Base-by-base conservation (phyloP, 768 basidiomycete species). In the Lentinula sp. region DNA sequence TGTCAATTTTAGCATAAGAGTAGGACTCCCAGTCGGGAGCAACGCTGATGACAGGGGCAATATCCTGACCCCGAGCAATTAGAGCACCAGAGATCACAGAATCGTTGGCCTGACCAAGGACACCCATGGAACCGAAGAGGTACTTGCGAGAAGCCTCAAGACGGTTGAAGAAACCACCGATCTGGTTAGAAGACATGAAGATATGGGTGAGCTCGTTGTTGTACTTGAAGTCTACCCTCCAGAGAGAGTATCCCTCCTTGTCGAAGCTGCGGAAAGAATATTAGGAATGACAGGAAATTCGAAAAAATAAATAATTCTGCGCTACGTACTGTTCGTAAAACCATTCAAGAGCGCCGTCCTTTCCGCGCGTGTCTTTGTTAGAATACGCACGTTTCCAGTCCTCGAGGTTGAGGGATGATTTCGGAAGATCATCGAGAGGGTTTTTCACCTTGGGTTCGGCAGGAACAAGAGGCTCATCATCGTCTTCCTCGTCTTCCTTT, bases 321-420 rank as follows among this genome's bases (percentile, higher is more conserved):
- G 46, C 18, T 7, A 77, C 89, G 60, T 67, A 95, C 93, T 97
- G 87, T 74, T 93, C 73, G 80, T 97, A 95, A 85, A 99, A 89
- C 97, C 96, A 98, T 74, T 97, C 93, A 42, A 99, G 68, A 54
- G 93, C 74, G 64, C 91, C 95, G 48, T 74, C 85, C 16, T 89
- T 66, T 40, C 91, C 93, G 59, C 91, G 87, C 40, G 95, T 98
- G n/a, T 98, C 94, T 74, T 89, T 87, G 88, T 98, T 98, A 69
- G 95, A 97, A 81, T 98, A 99, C 49, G 91, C 89, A 49, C 93
- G 88, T 75, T 98, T 98, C 94, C 93, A 97, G 76, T 98, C 94
- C 74, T 96, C 91, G 60, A 94, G 85, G 79, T 93, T 93, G 75
- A 92, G 85, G 5, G 83, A 77, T 9, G 91, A 89, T 75, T 92